Evolutionary conservation across 352 stramenopile species (phyloP), one percentile per base, ranked within the genome.

Genomic region (Pythium myriotylum): DNA sequence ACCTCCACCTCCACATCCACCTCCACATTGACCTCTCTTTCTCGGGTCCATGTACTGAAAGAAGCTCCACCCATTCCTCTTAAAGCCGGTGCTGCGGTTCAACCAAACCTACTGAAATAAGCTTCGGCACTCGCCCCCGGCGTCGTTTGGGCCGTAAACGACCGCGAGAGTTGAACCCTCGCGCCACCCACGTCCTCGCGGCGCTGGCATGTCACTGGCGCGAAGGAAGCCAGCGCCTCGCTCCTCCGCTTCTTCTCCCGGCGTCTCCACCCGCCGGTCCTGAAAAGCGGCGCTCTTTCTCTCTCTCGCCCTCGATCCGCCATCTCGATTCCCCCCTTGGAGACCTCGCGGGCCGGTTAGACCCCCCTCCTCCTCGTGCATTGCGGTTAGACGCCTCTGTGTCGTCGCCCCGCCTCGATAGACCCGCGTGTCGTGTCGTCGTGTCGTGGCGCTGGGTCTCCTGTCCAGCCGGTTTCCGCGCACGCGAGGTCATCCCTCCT

Each of bases 181-280:
- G 29, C 29, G 10, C 29, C 29, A 35, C 29, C 29, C 29, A 35
- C n/a, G n/a, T n/a, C n/a, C 29, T 35, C 29, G 29, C 8, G n/a
- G n/a, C n/a, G n/a, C n/a, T n/a, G n/a, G 43, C 54, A 54, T 62
- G 54, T 62, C 54, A 62, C 54, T 62, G 43, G 23, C 32, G 33
- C 43, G 54, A 62, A 62, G 54, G 54, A 62, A 62, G 54, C 54
- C 54, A 62, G 54, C 54, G 54, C 23, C 43, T 16, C 5, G 41
- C 41, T 3, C 4, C 17, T 17, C n/a, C 41, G 23, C 41, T 4
- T 22, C 41, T 48, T 24, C 19, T 48, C 41, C 41, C 39, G 63
- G 45, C 12, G 20, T 9, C 12, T 70, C 17, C 27, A 29, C 45
- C n/a, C n/a, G n/a, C n/a, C n/a, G n/a, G n/a, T n/a, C n/a, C n/a